Evolutionary conservation across 768 basidiomycete genomes (phyloP).

Genomic region (Tephrocybe rancida): DNA sequence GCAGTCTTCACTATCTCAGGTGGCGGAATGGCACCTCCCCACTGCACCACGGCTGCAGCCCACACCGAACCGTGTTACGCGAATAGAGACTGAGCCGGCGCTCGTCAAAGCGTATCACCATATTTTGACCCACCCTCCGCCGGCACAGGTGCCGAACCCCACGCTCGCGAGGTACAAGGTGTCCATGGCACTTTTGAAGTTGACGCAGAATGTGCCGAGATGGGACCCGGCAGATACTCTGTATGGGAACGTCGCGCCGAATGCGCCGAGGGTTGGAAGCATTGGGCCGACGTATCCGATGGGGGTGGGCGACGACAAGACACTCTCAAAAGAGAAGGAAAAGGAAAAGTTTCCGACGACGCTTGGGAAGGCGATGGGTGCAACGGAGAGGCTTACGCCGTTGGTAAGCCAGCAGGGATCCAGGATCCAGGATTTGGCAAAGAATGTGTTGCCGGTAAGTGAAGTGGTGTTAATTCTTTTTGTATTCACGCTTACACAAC

Average conservation of each 20-base stretch:
- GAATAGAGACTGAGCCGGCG: constrained; percentile 63
- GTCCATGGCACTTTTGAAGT: constrained; percentile 68
- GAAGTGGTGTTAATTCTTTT: background rate
- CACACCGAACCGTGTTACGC: constrained; percentile 34
- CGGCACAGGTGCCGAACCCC: constrained; percentile 44
- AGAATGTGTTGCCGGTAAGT: constrained; percentile 68
- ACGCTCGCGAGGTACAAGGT: constrained; percentile 74
- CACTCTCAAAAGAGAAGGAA: constrained; percentile 24
- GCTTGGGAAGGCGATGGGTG: constrained; percentile 44
- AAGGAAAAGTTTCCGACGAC: constrained; percentile 53
- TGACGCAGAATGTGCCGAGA: constrained; percentile 56
- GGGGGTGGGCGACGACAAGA: constrained; percentile 35
- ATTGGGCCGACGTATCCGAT: constrained; percentile 70
- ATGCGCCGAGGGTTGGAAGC: constrained; percentile 61
- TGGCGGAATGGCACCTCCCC: constrained; percentile 74
- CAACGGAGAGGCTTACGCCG: constrained; percentile 57
- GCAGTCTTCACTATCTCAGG: constrained; percentile 66
- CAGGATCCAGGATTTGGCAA: constrained; percentile 67
- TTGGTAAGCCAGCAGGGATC: constrained; percentile 65
- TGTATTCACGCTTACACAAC: background rate
- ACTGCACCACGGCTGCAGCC: constrained; percentile 27
- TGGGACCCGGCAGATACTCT: constrained; percentile 74
- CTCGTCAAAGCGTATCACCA: constrained; percentile 75
- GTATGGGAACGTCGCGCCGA: constrained; percentile 59
- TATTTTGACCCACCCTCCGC: constrained; percentile 71